Base-by-base conservation (phyloP, 2,329 filamentous ascomycete species). In the Colletotrichum eleusines region DNA sequence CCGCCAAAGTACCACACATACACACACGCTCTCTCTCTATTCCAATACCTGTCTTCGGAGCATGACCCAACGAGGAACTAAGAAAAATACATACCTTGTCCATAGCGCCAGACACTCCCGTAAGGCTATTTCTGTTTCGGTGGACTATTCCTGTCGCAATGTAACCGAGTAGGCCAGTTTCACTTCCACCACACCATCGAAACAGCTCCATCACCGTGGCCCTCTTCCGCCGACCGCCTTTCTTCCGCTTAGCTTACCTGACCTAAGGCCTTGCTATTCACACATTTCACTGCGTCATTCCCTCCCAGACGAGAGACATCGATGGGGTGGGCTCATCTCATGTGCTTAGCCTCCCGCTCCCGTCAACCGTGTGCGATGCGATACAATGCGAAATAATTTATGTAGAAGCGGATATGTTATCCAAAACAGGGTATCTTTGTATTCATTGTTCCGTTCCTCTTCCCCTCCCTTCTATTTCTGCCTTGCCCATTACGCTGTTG, bases 81-180 rank as follows among this genome's bases (percentile, higher is more conserved):
- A 50, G 11, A 42, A n/a, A 8, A 51, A 68, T n/a, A 46, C 38
- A 40, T 40, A 59, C 64, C 53, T 53, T 69, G 46, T 59, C 68
- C 23, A 26, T n/a, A 20, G 53, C 38, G 12, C 33, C 46, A 28
- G 12, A 35, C 33, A 58, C 28, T 59, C 65, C 65, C 53, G 51
- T 46, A 58, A 71, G 68, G 64, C 58, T 68, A 53, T 63, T 58
- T 63, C 20, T 44, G 57, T 66, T 46, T 23, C 20, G 44, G 44
- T 9, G n/a, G 57, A 23, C 11, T 20, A 60, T 33, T 20, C 26
- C 44, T 42, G 63, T 31, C 23, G 18, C 50, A 20, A 63, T n/a
- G 38, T 7, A 40, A 63, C 18, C 23, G n/a, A 53, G 26, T 14
- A 42, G 58, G 31, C 23, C 12, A n/a, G 60, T 63, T 38, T 50